A percentile compares a stretch with the other conserved stretches of the same genome.
Evolutionary conservation across 129 eudicot genomes (phyloP).

Genomic region (Kitagawia praeruptora): DNA sequence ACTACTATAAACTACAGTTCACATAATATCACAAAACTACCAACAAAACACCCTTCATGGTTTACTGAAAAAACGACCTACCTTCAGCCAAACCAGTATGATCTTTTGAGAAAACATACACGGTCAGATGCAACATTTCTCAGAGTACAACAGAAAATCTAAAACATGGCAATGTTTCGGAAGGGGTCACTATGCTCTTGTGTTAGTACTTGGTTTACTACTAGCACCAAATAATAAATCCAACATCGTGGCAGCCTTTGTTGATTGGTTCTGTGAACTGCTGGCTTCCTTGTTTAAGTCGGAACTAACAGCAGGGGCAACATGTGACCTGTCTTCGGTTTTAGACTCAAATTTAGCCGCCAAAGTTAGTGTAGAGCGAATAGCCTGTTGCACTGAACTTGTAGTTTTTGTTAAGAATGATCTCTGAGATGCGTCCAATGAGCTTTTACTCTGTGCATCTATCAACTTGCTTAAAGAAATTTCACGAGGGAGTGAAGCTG

Average conservation of each 20-base stretch:
- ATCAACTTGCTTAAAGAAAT: neutral
- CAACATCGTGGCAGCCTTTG: neutral
- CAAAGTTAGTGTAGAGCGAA: constrained; percentile 50
- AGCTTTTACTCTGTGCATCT: neutral
- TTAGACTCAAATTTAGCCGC: constrained; percentile 52
- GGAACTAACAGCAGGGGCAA: constrained; percentile 4
- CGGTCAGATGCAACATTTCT: neutral
- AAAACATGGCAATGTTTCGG: neutral
- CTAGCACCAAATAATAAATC: neutral
- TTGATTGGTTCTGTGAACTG: neutral
- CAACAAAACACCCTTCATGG: too few species aligned
- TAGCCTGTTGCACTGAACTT: constrained; percentile 44
- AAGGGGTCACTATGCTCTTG: neutral
- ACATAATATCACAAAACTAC: too few species aligned
- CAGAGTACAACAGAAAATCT: neutral
- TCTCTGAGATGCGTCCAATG: constrained; percentile 23
- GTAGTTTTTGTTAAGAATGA: constrained; percentile 30
- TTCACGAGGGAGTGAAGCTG: constrained; percentile 5
- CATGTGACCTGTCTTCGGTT: constrained; percentile 14
- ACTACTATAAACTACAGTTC: too few species aligned
- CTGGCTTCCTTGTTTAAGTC: neutral
- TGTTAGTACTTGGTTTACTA: neutral
- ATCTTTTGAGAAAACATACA: neutral
- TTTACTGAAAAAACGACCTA: too few species aligned
- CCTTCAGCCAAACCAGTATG: neutral